phyloP scores from a whole-genome alignment of 352 stramenopile species.

The Globisporangium nodosum region DNA sequence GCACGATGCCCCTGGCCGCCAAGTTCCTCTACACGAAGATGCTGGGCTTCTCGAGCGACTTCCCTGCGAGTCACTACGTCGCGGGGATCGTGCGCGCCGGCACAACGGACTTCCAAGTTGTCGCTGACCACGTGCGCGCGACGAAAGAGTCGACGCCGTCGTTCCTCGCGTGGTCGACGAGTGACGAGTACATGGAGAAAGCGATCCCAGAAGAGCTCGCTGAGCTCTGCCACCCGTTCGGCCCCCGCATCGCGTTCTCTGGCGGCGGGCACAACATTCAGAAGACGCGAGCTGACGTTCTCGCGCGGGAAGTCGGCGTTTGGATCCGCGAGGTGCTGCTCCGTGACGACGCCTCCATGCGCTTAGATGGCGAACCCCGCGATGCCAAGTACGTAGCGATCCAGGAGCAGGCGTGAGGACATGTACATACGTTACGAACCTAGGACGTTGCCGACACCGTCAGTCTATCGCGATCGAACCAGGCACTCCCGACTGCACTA shows the following conservation, averaged over 20 bases:
- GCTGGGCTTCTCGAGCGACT: slow-evolving; percentile 22
- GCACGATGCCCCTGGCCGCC: slow-evolving; percentile 12
- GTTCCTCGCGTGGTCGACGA: slow-evolving; percentile 38
- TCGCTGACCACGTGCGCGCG: slow-evolving; percentile 26
- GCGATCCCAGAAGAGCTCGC: slow-evolving; percentile 32
- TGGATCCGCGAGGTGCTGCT: slow-evolving; percentile 22
- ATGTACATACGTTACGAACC: no score
- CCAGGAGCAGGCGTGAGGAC: no score
- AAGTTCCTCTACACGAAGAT: slow-evolving; percentile 36
- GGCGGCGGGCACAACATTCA: slow-evolving; percentile 54
- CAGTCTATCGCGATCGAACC: no score
- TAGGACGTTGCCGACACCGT: no score
- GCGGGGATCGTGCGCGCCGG: slow-evolving; percentile 33
- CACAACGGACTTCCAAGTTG: slow-evolving; percentile 34
- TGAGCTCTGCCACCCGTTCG: slow-evolving; percentile 16
- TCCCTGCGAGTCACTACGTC: slow-evolving; percentile 27
- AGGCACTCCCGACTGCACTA: no score
- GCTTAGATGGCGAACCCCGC: no score
- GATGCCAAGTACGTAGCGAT: no score
- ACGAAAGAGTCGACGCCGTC: slow-evolving; percentile 18
- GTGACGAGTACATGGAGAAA: slow-evolving; percentile 44
- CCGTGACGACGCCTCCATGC: neutral
- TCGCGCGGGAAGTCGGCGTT: slow-evolving; percentile 16
- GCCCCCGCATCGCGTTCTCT: slow-evolving; percentile 31
- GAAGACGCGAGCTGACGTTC: slow-evolving; percentile 37